These are phyloP conservation scores for Passalora sequoiae DNA, from an alignment of 2,329 filamentous ascomycete species.

Conservation along the genomic window DNA sequence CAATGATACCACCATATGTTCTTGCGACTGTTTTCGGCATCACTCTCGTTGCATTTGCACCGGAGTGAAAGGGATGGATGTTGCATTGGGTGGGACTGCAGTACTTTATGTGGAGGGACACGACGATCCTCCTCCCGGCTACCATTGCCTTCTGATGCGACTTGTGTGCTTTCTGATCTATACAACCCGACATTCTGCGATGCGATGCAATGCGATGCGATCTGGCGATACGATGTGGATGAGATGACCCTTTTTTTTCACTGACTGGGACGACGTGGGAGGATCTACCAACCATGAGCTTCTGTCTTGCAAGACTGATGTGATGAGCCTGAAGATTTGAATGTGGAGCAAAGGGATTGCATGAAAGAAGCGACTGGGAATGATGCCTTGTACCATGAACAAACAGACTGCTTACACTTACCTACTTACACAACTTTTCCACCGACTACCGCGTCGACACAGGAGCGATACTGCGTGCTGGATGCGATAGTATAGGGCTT, in stretches of 20 bases:
- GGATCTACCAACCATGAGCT: too few species aligned
- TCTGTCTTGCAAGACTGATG: too few species aligned
- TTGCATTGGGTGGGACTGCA: conserved; percentile 1
- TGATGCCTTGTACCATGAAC: neutral
- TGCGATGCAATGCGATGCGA: neutral
- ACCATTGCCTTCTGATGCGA: too few species aligned
- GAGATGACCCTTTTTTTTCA: neutral
- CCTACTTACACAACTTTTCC: neutral
- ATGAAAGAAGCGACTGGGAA: too few species aligned
- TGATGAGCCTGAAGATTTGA: too few species aligned
- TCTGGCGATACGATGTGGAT: conserved; percentile 2
- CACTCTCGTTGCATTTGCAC: conserved; percentile 7
- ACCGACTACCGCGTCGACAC: neutral
- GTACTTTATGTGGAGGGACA: neutral
- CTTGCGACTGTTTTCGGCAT: conserved; percentile 9
- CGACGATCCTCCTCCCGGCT: neutral
- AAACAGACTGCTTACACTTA: neutral
- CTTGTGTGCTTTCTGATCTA: neutral
- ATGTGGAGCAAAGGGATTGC: neutral
- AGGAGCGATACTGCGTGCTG: conserved; percentile 1
- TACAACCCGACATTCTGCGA: conserved; percentile 1
- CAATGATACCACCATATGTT: conserved; percentile 25
- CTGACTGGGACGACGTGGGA: neutral
- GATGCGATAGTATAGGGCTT: conserved; percentile 1
- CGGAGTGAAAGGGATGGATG: conserved; percentile 4